A percentile compares a stretch with the other conserved stretches of the same genome.
These are phyloP conservation scores for Pleurotus tuber-regium DNA, from an alignment of 768 basidiomycete genomes.

Conservation along the genomic window DNA sequence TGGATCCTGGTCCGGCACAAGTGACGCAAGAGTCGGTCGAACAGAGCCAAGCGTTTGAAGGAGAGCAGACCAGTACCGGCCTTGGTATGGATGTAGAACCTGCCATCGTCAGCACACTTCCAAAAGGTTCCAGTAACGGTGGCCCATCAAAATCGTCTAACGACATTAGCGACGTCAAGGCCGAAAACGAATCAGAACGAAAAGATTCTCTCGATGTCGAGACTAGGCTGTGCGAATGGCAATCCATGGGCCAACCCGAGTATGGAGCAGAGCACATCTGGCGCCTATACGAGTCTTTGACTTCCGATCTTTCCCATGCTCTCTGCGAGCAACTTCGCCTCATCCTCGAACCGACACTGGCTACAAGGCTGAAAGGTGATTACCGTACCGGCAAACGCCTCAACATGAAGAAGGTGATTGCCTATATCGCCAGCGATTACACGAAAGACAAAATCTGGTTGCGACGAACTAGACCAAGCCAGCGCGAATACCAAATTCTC, in stretches of 20 bases:
- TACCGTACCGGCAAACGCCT: slow-evolving; percentile 96
- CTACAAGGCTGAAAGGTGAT: slow-evolving; percentile 93
- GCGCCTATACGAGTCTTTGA: slow-evolving; percentile 88
- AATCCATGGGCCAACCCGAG: slow-evolving; percentile 52
- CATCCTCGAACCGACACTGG: slow-evolving; percentile 91
- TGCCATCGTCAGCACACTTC: slow-evolving; percentile 39
- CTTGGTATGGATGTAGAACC: slow-evolving; percentile 37
- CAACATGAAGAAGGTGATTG: slow-evolving; percentile 98
- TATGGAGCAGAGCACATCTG: slow-evolving; percentile 74
- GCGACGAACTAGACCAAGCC: slow-evolving; percentile 88
- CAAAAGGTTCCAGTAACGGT: not conserved
- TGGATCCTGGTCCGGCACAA: slow-evolving; percentile 44
- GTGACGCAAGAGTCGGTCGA: not conserved
- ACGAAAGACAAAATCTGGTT: slow-evolving; percentile 99
- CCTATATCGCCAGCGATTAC: slow-evolving; percentile 97
- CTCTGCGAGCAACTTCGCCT: slow-evolving; percentile 96
- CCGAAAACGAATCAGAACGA: slow-evolving; percentile 33
- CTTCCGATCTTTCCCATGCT: slow-evolving; percentile 85
- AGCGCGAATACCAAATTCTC: slow-evolving; percentile 93
- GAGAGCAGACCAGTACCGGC: slow-evolving; percentile 10
- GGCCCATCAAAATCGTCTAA: slow-evolving; percentile 20
- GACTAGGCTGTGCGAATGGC: slow-evolving; percentile 58
- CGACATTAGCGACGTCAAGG: slow-evolving; percentile 23
- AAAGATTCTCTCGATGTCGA: slow-evolving; percentile 34
- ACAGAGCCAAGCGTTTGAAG: not conserved